Evolutionary conservation across 2,329 filamentous ascomycete species (phyloP), one percentile per base, ranked within the genome.

Genomic region (Sordariomycetes sp.): DNA sequence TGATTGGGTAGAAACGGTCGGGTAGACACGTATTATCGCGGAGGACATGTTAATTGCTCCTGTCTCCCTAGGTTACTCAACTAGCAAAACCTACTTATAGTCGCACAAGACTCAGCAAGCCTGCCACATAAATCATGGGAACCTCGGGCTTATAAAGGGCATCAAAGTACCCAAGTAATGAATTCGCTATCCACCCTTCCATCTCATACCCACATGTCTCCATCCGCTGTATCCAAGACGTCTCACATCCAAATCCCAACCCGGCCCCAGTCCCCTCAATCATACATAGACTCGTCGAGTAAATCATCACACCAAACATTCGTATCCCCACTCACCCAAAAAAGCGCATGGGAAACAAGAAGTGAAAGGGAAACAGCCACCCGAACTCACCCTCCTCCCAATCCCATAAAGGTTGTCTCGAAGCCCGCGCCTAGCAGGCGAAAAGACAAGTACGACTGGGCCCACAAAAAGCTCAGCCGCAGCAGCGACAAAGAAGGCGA

Each of bases 321-420:
- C 7, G 13, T 20, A 20, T 50, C 45, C 45, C 12, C 20, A 22
- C n/a, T 20, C n/a, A 22, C 45, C 10, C 10, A 22, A 32, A 25
- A 48, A 60, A 56, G 55, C 54, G 53, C 32, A 56, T 28, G 57
- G 51, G 24, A 48, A 25, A 48, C 39, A 57, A 24, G 56, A 56
- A 57, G 53, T 53, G 35, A 54, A 54, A 60, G 24, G 39, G 25
- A 54, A 32, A 50, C 24, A 54, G 36, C 52, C 53, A 54, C 35
- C 56, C 54, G 51, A 28, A 51, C 50, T 12, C 36, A 24, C 52
- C 50, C 17, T 42, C 24, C 17, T 24, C 28, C 28, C 28, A 8
- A 42, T 36, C 42, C 36, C 35, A 22, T 10, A 32, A 50, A 17
- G n/a, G n/a, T n/a, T 7, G n/a, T 45, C 39, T n/a, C 2, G 15